Evolutionary conservation across 768 basidiomycete species (phyloP), one percentile per base, ranked within the genome.

Genomic region (Hypholoma fasciculare): DNA sequence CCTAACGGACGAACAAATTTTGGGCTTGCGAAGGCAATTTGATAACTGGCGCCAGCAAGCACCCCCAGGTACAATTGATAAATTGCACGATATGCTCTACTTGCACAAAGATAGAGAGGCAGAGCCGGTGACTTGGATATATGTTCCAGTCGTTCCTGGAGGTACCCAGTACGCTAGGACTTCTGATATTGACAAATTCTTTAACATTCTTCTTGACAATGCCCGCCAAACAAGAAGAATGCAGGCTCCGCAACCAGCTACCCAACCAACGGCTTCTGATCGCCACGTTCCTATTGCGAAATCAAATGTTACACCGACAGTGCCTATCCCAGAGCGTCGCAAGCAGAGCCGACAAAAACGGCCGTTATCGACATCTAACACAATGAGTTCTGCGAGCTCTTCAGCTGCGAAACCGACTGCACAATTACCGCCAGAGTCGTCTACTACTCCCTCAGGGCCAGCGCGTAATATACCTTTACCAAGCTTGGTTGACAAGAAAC

Each of bases 401-500:
- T 46, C 44, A 11, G 11, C 44, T 46, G 17, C 44, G 5, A 16
- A 17, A 20, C 6, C 12, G 7, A 5, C 13, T 17, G 44, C 44
- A 19, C 30, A 34, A 34, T 11, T 4, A 46, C 17, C 11, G n/a
- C 20, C 42, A 7, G 17, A 8, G n/a, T 9, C 30, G 16, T 6
- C 17, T 17, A 3, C 43, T 17, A 37, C 43, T 42, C 19, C 44
- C 7, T 43, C 30, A 19, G 27, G 36, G n/a, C 7, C 44, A 26
- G 12, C 56, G n/a, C 39, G 36, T 34, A 43, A 42, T 13, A 20
- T 53, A 49, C 71, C 71, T 52, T 71, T 73, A 4, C 78, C 79
- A 23, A 59, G 65, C 36, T 69, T 82, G 27, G 84, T 81, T 6
- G 76, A 85, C 64, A 81, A 74, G 61, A 78, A 70, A 47, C 75